A percentile compares a stretch with the other conserved stretches of the same genome.
Evolutionary conservation across 306 rosid species (phyloP).

Genomic region (Citrullus amarus): DNA sequence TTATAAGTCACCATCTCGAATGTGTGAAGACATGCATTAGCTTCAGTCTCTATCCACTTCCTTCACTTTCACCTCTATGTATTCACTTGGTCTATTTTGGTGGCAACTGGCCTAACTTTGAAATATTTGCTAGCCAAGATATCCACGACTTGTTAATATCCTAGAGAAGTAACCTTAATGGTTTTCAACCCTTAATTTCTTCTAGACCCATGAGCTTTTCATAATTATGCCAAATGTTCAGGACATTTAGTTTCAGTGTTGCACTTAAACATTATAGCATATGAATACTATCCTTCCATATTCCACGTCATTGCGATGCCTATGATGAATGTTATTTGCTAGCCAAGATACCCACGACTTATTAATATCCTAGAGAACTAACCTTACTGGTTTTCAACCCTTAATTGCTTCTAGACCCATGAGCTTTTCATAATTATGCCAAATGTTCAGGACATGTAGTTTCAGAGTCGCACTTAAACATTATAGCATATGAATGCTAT

Average conservation of each 20-base stretch:
- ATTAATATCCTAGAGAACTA: neutral
- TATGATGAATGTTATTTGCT: neutral
- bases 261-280: neutral
- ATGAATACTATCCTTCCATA: too few species aligned
- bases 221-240: neutral
- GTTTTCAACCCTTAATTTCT: neutral
- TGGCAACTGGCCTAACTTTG: neutral
- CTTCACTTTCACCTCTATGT: neutral
- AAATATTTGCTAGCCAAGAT: neutral
- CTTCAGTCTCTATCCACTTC: neutral
- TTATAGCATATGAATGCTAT: neutral
- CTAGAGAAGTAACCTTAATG: neutral
- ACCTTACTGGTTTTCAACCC: neutral
- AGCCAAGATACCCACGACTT: neutral
- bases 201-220: neutral
- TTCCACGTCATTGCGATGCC: too few species aligned
- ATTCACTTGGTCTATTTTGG: neutral
- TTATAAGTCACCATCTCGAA: neutral
- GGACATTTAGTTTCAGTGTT: neutral
- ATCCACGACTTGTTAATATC: neutral
- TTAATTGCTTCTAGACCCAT: neutral
- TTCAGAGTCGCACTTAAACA: neutral
- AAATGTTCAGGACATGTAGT: neutral
- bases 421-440: neutral
- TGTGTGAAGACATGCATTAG: neutral